Conservation (phyloP, 106 monocot species). For the Dendrobium nobile region DNA sequence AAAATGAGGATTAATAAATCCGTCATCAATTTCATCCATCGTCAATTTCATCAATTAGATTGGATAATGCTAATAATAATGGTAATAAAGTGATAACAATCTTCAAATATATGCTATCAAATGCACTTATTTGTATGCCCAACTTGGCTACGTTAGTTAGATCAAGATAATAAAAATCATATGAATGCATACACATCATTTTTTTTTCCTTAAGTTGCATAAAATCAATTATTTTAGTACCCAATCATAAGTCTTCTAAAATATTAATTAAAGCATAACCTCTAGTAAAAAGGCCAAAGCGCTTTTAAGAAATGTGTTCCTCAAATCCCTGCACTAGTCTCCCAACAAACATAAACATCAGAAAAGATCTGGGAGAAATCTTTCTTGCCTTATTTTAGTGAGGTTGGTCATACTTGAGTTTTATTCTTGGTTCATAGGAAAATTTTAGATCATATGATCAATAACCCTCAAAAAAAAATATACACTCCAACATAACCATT, state of each 20-base stretch:
- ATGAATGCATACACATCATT: too few relatives aligned
- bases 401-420: background rate
- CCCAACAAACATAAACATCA: background rate
- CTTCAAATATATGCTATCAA: background rate
- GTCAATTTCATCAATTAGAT: too few relatives aligned
- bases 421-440: background rate
- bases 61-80: background rate
- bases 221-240: too few relatives aligned
- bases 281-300: background rate
- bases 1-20: background rate
- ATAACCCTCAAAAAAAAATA: background rate
- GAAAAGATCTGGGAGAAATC: background rate
- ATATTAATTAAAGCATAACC: conserved; percentile 1
- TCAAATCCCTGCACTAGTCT: background rate
- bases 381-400: background rate
- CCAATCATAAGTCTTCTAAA: background rate
- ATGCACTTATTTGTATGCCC: background rate
- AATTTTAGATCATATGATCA: background rate
- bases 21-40: too few relatives aligned
- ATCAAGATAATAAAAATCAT: too few relatives aligned
- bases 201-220: too few relatives aligned
- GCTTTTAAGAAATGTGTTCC: background rate
- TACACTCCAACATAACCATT: background rate
- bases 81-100: background rate
- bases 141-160: background rate